phyloP scores from a whole-genome alignment of 108 stramenopile genomes.

The Epithemia pelagica region DNA sequence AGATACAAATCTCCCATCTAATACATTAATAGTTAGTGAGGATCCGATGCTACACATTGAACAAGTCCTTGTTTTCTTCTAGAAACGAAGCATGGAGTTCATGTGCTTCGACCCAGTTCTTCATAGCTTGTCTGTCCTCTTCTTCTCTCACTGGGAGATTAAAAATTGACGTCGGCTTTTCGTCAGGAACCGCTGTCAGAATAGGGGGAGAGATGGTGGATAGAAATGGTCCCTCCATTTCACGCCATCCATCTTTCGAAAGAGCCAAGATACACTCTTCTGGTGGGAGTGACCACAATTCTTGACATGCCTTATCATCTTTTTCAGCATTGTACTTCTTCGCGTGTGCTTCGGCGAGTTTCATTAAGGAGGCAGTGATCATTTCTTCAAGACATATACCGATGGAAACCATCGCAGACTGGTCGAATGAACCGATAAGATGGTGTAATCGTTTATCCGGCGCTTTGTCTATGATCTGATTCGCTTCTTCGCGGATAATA shows the following conservation, averaged over 20 bases:
- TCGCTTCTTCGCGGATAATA: conserved; percentile 1
- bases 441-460: neutral
- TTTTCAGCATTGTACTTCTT: conserved; percentile 25
- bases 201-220: neutral
- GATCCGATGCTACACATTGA: conserved; percentile 4
- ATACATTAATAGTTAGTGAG: neutral
- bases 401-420: conserved; percentile 46
- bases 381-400: conserved; percentile 61
- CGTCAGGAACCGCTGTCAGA: neutral
- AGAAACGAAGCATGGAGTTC: conserved; percentile 11
- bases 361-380: conserved; percentile 47
- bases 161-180: neutral
- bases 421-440: conserved; percentile 21
- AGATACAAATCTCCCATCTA: neutral
- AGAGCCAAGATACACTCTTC: conserved; percentile 40
- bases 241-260: conserved; percentile 3
- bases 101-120: conserved; percentile 4
- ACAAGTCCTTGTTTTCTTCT: conserved; percentile 18
- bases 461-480: neutral
- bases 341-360: conserved; percentile 49
- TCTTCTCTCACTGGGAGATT: neutral
- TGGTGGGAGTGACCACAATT: conserved; percentile 53
- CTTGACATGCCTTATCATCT: conserved; percentile 7
- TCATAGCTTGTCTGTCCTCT: neutral
- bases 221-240: neutral